Conservation (phyloP, 495 filamentous ascomycete genomes). For the Neurospora africana region DNA sequence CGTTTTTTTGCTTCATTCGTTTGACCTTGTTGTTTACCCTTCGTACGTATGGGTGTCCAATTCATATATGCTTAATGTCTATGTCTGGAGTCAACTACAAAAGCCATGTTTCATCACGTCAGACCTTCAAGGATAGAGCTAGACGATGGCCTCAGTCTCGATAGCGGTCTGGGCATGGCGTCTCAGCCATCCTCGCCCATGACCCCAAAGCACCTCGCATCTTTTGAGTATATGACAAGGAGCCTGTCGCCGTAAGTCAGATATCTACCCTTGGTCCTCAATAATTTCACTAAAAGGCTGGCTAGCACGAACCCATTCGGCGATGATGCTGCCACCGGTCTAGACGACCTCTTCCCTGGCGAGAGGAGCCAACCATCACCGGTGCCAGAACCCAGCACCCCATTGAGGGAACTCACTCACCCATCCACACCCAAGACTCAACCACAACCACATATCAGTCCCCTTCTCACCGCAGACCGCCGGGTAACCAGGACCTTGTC, state of each 20-base stretch:
- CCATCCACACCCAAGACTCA: neutral
- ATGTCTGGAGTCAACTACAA: neutral
- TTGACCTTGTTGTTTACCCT: neutral
- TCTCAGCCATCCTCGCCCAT: neutral
- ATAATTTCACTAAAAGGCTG: neutral
- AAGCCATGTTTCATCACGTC: neutral
- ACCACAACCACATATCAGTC: neutral
- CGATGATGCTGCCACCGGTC: neutral
- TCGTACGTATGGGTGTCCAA: neutral
- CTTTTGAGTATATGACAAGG: neutral
- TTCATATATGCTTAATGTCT: neutral
- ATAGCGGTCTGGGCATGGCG: neutral
- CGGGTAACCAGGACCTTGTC: slow-evolving; percentile 3
- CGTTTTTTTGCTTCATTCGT: neutral
- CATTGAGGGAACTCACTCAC: neutral
- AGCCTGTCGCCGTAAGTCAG: neutral
- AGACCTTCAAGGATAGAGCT: neutral
- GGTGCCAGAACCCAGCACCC: neutral
- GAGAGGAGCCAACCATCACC: neutral
- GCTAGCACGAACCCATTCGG: neutral
- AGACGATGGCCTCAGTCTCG: neutral
- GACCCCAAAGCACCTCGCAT: neutral
- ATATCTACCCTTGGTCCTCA: neutral
- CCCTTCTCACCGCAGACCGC: slow-evolving; percentile 1
- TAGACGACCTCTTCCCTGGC: neutral